These are phyloP conservation scores for Panicum miliaceum DNA, from an alignment of 176 grass and related monocot species.

Conservation along the genomic window DNA sequence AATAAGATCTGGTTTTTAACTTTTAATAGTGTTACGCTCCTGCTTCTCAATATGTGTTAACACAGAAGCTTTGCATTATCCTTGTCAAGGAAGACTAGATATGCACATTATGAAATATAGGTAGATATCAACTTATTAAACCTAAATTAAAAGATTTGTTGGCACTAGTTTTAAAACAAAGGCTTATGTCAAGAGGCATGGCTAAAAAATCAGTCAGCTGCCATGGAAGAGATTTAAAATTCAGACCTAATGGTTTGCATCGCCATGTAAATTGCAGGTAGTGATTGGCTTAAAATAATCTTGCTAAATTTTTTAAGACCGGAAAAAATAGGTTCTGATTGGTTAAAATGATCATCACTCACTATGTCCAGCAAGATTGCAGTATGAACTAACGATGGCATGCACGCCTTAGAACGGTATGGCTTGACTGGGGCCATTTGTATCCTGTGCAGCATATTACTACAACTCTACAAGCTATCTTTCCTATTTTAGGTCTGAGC, in stretches of 20 bases:
- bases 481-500: not conserved
- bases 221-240: not conserved
- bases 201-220: not conserved
- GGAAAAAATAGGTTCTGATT: not conserved
- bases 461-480: not conserved
- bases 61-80: too few species aligned
- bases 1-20: not conserved
- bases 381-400: not conserved
- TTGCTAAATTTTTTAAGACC: not conserved
- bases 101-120: slow-evolving; percentile 10
- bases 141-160: not conserved
- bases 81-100: too few species aligned
- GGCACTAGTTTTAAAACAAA: not conserved
- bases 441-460: not conserved
- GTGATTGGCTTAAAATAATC: not conserved
- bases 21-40: too few species aligned
- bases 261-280: slow-evolving; percentile 6
- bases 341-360: not conserved
- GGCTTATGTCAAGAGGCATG: not conserved
- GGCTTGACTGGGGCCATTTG: not conserved
- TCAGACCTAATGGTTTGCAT: not conserved
- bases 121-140: slow-evolving; percentile 1
- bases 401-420: not conserved
- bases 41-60: too few species aligned
- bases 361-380: not conserved